Base-by-base conservation (phyloP, 139 green algal genomes). In the Auxenochlorella protothecoides region DNA sequence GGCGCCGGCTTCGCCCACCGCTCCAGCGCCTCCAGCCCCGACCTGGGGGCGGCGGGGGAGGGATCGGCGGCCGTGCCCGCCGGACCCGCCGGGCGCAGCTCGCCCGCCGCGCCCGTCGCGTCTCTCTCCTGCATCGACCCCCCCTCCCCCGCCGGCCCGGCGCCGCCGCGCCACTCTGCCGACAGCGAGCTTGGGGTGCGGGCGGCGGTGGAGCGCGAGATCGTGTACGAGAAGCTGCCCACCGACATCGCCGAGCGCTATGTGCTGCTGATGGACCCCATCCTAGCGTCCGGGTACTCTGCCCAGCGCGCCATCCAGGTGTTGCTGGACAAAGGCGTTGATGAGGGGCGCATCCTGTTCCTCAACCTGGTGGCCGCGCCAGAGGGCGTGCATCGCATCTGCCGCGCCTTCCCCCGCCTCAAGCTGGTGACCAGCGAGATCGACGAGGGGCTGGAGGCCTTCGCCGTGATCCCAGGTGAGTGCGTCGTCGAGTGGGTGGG, bases 181-280 rank as follows among this genome's bases (percentile, higher is more conserved):
- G 27, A 44, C 27, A 44, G 27, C 1, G 27, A 44, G 27, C 27
- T 44, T 44, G 27, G 27, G 27, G 27, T 44, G 27, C n/a, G 76
- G 8, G 69, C 78, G 57, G 76, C n/a, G 66, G 6, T 69, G 52
- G 72, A 88, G 66, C 70, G 83, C 68, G 86, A 92, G 79, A 78
- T 97, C 10, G 88, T 97, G 44, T 98, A 98, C 77, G 91, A 98
- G 84, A 97, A 96, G 84, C 87, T 98, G n/a, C 65, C 65, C 65
- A 56, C 44, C 27, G 93, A 98, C 87, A 97, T 98, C 63, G 81
- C 86, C 7, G 74, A 96, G 63, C 81, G 93, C 9, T 88, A 94
- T 75, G 93, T 98, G 68, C 74, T 98, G 72, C 84, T 98, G 16
- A 85, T 98, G 85, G 93, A 98, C 74, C 93, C 93, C n/a, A 87